Conservation (phyloP, 2,329 filamentous ascomycete species). For the Bipolaris cookei region DNA sequence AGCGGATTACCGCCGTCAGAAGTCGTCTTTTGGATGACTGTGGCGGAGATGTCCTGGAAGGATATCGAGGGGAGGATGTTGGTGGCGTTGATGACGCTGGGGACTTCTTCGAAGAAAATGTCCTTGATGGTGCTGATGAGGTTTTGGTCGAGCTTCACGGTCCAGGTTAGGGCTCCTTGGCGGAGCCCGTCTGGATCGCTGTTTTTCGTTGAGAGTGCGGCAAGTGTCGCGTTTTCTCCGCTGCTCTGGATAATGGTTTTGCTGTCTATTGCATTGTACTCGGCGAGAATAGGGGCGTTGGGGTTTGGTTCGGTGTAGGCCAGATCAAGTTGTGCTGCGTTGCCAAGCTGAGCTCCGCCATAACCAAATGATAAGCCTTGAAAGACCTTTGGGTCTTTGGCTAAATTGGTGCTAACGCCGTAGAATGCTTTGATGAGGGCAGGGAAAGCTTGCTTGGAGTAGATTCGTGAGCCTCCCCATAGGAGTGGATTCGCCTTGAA, state of each 20-base stretch:
- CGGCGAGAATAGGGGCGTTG: slow-evolving; percentile 34
- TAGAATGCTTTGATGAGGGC: slow-evolving; percentile 33
- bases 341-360: slow-evolving; percentile 22
- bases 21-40: slow-evolving; percentile 28
- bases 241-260: slow-evolving; percentile 19
- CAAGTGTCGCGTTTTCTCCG: slow-evolving; percentile 28
- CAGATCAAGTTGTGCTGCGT: slow-evolving; percentile 19
- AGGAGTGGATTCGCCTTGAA: slow-evolving; percentile 29
- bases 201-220: slow-evolving; percentile 20
- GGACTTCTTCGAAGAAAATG: slow-evolving; percentile 34
- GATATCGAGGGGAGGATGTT: slow-evolving; percentile 29
- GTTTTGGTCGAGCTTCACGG: slow-evolving; percentile 33
- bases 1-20: slow-evolving; percentile 39
- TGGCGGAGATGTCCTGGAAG: slow-evolving; percentile 38
- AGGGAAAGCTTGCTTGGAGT: slow-evolving; percentile 20
- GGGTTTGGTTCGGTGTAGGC: slow-evolving; percentile 34
- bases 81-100: slow-evolving; percentile 22
- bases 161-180: slow-evolving; percentile 39
- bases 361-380: slow-evolving; percentile 37
- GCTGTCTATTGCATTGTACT: slow-evolving; percentile 34
- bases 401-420: slow-evolving; percentile 33
- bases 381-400: slow-evolving; percentile 32
- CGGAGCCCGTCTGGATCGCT: slow-evolving; percentile 19
- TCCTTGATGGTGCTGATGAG: slow-evolving; percentile 28
- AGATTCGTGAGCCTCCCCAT: slow-evolving; percentile 34